A percentile compares a stretch with the other conserved stretches of the same genome.
phyloP scores from a whole-genome alignment of 495 filamentous ascomycete genomes.

The Diplogelasinospora grovesii region DNA sequence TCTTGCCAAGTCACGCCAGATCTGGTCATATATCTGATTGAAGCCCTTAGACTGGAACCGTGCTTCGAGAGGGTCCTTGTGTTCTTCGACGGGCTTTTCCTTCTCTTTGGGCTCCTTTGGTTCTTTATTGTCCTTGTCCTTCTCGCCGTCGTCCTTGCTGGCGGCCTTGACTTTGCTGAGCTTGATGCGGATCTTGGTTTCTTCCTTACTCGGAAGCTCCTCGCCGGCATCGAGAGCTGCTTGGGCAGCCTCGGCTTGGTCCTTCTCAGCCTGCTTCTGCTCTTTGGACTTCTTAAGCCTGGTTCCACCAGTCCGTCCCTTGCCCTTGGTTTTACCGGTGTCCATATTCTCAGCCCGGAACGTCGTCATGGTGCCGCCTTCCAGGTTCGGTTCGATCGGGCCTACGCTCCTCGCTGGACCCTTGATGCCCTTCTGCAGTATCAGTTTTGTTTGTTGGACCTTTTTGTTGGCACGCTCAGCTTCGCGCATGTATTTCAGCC shows the following conservation, averaged over 20 bases:
- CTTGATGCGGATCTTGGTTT: conserved; percentile 55
- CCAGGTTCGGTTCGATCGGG: conserved; percentile 71
- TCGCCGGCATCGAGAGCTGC: conserved; percentile 78
- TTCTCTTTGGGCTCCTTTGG: conserved; percentile 54
- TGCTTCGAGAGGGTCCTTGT: conserved; percentile 41
- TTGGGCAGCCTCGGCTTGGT: conserved; percentile 82
- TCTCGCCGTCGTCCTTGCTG: conserved; percentile 30
- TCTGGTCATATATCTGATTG: conserved; percentile 96
- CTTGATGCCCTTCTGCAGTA: conserved; percentile 75
- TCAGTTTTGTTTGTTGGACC: conserved; percentile 72
- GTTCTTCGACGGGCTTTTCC: conserved; percentile 55
- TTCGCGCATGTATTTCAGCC: conserved; percentile 67
- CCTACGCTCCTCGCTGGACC: conserved; percentile 74
- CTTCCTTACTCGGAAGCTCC: conserved; percentile 66
- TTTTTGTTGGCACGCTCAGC: conserved; percentile 83
- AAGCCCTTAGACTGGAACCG: conserved; percentile 85
- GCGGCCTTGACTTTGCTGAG: conserved; percentile 33
- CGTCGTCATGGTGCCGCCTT: conserved; percentile 80
- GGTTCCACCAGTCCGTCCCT: conserved; percentile 58
- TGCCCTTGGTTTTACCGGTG: conserved; percentile 56
- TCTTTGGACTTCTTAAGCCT: conserved; percentile 87
- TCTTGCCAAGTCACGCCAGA: conserved; percentile 88
- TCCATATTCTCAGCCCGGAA: conserved; percentile 65
- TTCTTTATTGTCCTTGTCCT: conserved; percentile 42
- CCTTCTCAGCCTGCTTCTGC: conserved; percentile 93